These are phyloP conservation scores for Gynostemma pentaphyllum DNA, from an alignment of 306 rosid species.

Conservation along the genomic window DNA sequence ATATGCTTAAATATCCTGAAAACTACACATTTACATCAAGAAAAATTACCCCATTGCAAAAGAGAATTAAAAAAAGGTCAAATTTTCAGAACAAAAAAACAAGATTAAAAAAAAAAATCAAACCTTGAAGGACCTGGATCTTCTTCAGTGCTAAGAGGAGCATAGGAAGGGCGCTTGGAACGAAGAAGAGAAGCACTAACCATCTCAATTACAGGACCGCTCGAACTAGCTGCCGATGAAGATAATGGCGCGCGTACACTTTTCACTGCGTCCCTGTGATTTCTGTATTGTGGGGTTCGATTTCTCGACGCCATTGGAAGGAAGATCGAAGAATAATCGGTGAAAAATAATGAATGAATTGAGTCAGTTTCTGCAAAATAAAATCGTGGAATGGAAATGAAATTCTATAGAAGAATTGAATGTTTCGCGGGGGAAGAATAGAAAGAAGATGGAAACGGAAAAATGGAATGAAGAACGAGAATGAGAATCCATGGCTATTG, in stretches of 20 bases:
- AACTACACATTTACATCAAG: not conserved
- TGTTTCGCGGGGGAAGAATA: not conserved
- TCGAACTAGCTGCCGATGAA: slow-evolving; percentile 44
- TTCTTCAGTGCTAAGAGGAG: slow-evolving; percentile 62
- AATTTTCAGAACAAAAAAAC: too few species aligned
- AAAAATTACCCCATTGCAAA: not conserved
- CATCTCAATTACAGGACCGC: slow-evolving; percentile 69
- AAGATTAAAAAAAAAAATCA: not conserved
- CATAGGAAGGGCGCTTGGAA: slow-evolving; percentile 46
- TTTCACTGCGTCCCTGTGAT: slow-evolving; percentile 64
- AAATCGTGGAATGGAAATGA: too few species aligned
- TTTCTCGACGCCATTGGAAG: slow-evolving; percentile 64
- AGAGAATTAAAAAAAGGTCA: too few species aligned
- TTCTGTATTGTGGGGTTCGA: slow-evolving; percentile 36
- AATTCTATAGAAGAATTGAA: not conserved
- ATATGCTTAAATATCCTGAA: too few species aligned
- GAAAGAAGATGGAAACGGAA: too few species aligned
- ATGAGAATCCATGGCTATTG: too few species aligned
- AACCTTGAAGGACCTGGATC: slow-evolving; percentile 55
- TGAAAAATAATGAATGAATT: not conserved
- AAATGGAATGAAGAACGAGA: too few species aligned
- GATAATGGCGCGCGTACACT: slow-evolving; percentile 62
- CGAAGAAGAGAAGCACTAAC: slow-evolving; percentile 44
- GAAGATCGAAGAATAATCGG: not conserved
- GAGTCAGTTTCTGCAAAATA: not conserved